Percentiles rank a stretch among this genome's conserved stretches.
Evolutionary conservation across 2,329 filamentous ascomycete genomes (phyloP).

Genomic region (Xylariales sp.): DNA sequence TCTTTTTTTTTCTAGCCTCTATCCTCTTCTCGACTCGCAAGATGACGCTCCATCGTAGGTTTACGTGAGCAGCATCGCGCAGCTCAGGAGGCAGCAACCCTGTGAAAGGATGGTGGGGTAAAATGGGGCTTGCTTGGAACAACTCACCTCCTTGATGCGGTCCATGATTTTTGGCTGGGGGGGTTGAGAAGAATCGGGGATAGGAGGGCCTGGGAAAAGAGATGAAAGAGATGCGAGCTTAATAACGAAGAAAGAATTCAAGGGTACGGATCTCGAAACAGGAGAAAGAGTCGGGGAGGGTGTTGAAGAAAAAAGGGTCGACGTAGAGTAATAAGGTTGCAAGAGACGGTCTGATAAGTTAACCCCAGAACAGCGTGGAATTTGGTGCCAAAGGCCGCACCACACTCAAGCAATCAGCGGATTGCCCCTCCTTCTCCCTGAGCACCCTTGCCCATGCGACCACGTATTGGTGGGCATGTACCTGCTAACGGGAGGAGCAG

Average conservation of each 20-base stretch:
- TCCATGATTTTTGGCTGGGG: slow-evolving; percentile 59
- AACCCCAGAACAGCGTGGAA: slow-evolving; percentile 1
- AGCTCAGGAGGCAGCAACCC: no score
- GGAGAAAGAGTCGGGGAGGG: no score
- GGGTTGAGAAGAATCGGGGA: slow-evolving; percentile 2
- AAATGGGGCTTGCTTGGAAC: slow-evolving; percentile 12
- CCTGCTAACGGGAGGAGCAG: not conserved
- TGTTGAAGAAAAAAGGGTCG: not conserved
- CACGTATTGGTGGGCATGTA: not conserved
- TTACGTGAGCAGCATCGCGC: no score
- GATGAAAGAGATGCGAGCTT: not conserved
- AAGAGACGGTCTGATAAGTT: slow-evolving; percentile 8
- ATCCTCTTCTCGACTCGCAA: no score
- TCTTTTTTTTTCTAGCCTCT: no score
- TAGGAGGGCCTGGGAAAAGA: slow-evolving; percentile 14
- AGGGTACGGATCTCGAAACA: no score
- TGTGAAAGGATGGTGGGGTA: slow-evolving; percentile 31
- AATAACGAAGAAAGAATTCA: no score
- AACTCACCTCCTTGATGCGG: slow-evolving; percentile 82
- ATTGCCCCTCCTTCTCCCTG: not conserved
- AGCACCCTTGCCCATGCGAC: no score
- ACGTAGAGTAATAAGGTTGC: slow-evolving; percentile 4
- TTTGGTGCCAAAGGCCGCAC: slow-evolving; percentile 3
- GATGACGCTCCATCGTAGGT: no score
- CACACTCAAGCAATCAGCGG: not conserved